These are phyloP conservation scores for Phanerochaete carnosa DNA, from an alignment of 768 basidiomycete genomes.

Conservation along the genomic window DNA sequence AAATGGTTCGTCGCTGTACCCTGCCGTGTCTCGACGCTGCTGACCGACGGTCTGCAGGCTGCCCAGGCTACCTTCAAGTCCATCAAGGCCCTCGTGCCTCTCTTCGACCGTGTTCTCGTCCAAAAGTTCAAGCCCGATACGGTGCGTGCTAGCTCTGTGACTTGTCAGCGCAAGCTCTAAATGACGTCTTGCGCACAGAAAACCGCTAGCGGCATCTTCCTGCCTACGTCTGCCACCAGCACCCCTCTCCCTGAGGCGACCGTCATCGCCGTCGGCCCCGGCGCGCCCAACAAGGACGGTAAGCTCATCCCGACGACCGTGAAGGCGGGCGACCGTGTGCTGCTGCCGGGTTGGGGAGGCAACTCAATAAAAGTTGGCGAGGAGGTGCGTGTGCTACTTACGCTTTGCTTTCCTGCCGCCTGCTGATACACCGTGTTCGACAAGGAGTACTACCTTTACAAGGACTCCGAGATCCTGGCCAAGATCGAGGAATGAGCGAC, in stretches of 20 bases:
- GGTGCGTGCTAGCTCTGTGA: slow-evolving; percentile 44
- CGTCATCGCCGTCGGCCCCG: slow-evolving; percentile 93
- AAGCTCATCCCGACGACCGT: slow-evolving; percentile 69
- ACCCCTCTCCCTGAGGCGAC: slow-evolving; percentile 94
- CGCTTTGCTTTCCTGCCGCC: not conserved
- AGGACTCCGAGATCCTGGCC: slow-evolving; percentile 91
- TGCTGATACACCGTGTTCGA: not conserved
- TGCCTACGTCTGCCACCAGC: slow-evolving; percentile 85
- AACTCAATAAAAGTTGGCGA: slow-evolving; percentile 95
- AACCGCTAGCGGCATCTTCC: slow-evolving; percentile 95
- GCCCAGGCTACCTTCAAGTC: slow-evolving; percentile 92
- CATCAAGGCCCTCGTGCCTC: slow-evolving; percentile 86
- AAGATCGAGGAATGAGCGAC: slow-evolving; percentile 79
- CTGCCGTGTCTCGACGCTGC: not conserved
- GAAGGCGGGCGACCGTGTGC: slow-evolving; percentile 86
- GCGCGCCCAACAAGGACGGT: slow-evolving; percentile 88
- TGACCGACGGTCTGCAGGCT: slow-evolving; percentile 44
- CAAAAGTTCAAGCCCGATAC: slow-evolving; percentile 97
- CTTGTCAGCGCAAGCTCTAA: not conserved
- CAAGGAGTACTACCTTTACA: slow-evolving; percentile 94
- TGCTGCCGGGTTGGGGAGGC: slow-evolving; percentile 96
- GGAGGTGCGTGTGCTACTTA: slow-evolving; percentile 68
- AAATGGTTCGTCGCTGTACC: not conserved
- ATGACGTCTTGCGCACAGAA: slow-evolving; percentile 50
- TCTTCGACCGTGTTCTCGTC: slow-evolving; percentile 94